Base-by-base conservation (phyloP, 805 yeast genomes). In the Pichia californica region DNA sequence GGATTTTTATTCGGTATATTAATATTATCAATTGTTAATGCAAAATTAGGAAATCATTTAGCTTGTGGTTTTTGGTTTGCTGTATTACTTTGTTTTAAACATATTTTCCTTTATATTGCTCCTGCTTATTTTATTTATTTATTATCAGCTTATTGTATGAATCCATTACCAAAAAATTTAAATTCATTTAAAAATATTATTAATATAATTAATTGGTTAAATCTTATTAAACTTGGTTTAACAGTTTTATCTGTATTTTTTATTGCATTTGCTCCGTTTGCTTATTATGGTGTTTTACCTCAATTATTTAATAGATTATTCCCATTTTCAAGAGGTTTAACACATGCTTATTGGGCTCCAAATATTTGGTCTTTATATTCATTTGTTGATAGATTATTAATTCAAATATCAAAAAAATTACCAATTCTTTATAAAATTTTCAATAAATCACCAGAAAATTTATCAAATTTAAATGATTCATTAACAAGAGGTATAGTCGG, bases 261-360 rank as follows among this genome's bases (percentile, higher is more conserved):
- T 0, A 56, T 78, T 6, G 88, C 95, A 9, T 87, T 89, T 67
- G 83, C 71, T 1, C 98, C 98, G 1, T 89, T 89, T 56, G 61
- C 74, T 7, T 75, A 74, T 53, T 68, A 76, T 52, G 69, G 71
- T 1, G 84, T 79, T 28, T 55, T 84, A 38, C 81, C 84, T 0
- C 77, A 86, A 48, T 63, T 93, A 15, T 38, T 87, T 8, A 57
- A 66, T 5, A 71, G 99, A 36, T 65, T 93, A 27, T 93, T 93
- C 64, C 99, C 99, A 6, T 91, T 91, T 59, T 83, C 94, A 39
- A 72, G 98, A 59, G 98, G 98, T 1, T 70, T 93, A 30, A 93
- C 97, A 5, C 99, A 93, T 64, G 96, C 98, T 0, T 93, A 93
- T 65, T 93, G 99, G 98, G 98, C 99, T 1, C 98, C 99, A 14